A percentile compares a stretch with the other conserved stretches of the same genome.
Conservation (phyloP, 2,329 filamentous ascomycete genomes). For the Neurospora sp. region DNA sequence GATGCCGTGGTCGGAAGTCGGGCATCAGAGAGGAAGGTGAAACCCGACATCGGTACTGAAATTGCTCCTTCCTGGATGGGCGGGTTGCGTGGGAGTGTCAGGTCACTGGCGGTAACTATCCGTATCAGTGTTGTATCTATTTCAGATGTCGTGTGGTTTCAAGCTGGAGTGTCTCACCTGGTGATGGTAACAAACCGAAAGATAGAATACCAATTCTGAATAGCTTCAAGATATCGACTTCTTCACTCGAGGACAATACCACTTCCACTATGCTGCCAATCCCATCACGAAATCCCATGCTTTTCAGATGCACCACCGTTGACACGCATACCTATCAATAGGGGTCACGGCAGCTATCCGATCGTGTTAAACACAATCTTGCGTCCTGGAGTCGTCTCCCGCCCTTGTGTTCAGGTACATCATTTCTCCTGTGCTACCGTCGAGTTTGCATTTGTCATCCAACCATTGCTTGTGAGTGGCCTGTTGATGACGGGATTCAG, state of each 20-base stretch:
- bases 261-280: background rate
- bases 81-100: background rate
- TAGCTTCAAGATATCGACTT: background rate
- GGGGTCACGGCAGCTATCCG: background rate
- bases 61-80: background rate
- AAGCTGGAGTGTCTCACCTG: background rate
- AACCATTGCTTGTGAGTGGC: background rate
- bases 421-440: background rate
- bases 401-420: background rate
- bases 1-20: background rate
- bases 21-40: background rate
- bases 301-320: background rate
- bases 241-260: background rate
- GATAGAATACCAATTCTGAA: background rate
- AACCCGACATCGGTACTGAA: background rate
- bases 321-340: background rate
- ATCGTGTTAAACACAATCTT: background rate
- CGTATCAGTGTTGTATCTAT: background rate
- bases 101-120: background rate
- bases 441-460: background rate
- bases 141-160: background rate
- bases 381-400: background rate
- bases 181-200: background rate
- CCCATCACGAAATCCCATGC: background rate
- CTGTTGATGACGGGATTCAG: background rate